Evolutionary conservation across 176 grass and related monocot species (phyloP).

Genomic region (Bromus sterilis): DNA sequence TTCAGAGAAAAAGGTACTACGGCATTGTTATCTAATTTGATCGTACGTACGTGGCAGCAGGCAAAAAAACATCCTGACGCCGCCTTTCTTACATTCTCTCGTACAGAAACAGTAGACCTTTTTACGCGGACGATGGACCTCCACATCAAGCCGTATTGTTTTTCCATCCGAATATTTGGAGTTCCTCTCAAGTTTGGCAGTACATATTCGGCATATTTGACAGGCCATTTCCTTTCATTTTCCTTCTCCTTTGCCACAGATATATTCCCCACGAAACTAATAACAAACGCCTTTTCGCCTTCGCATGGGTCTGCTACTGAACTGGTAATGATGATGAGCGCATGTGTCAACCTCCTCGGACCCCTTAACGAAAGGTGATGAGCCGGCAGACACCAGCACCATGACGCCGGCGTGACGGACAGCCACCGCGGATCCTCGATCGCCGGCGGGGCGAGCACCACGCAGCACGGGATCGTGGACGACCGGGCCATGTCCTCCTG

Average conservation of each 20-base stretch:
- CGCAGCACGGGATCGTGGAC: constrained; percentile 17
- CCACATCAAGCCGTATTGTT: constrained; percentile 2
- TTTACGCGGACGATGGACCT: not conserved
- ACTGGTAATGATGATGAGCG: not conserved
- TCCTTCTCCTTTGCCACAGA: not conserved
- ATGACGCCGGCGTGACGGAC: constrained; percentile 19
- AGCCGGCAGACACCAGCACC: constrained; percentile 18
- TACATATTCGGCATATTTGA: not conserved
- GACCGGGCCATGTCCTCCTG: constrained; percentile 5
- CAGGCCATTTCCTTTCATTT: not conserved
- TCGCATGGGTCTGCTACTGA: not conserved
- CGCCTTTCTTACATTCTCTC: not conserved
- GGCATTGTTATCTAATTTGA: too few relatives aligned
- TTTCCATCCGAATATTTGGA: not conserved
- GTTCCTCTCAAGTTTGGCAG: not conserved
- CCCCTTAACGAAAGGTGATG: not conserved
- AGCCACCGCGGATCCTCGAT: constrained; percentile 13
- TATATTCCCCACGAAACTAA: not conserved
- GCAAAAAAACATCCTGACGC: not conserved
- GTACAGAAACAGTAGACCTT: not conserved
- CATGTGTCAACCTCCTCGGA: not conserved
- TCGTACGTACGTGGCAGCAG: too few relatives aligned
- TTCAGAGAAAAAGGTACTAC: too few relatives aligned
- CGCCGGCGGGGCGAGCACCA: constrained; percentile 20
- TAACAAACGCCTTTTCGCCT: not conserved